Evolutionary conservation across 768 basidiomycete species (phyloP), one percentile per base, ranked within the genome.

Genomic region (Roridomyces roridus): DNA sequence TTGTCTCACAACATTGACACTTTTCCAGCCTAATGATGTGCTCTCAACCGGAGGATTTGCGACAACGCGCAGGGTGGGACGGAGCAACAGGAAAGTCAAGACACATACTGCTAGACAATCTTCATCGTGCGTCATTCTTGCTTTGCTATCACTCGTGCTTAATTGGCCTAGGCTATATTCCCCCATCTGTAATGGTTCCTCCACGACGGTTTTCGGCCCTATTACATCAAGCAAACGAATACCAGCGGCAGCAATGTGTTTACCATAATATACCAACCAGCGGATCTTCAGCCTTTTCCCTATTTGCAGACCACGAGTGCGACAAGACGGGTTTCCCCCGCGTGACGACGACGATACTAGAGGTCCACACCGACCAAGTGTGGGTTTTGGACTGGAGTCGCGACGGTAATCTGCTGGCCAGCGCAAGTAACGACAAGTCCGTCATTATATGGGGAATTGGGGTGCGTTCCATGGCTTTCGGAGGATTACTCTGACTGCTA

Each of bases 331-430:
- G 83, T 36, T 98, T 99, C 74, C 97, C 97, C 7, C 83, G 85
- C 41, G 78, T 89, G 23, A 95, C 92, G 12, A 95, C 93, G 4
- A 88, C 90, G 23, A 88, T 95, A 47, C 76, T 98, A 56, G 84
- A 87, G 41, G 92, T 88, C 26, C 96, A 98, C 72, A 82, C 79
- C 11, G 93, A 98, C 68, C 94, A 99, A 70, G 95, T 99, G 39
- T 98, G 96, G 96, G 87, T 91, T 68, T 73, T 98, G 56, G 90
- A 89, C 69, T 99, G 96, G 96, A 96, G 94, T 72, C 92, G 92
- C 65, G 87, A 89, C 68, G 97, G 97, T 2, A 72, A 74, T 45
- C 87, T 82, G 65, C 78, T 99, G 46, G 97, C 96, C 26, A 95
- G 88, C 62, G 91, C 90, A 34, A 90, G 95, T 52, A 92, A 85